Conservation (phyloP, 257 asterid genomes). For the Verbena officinalis region DNA sequence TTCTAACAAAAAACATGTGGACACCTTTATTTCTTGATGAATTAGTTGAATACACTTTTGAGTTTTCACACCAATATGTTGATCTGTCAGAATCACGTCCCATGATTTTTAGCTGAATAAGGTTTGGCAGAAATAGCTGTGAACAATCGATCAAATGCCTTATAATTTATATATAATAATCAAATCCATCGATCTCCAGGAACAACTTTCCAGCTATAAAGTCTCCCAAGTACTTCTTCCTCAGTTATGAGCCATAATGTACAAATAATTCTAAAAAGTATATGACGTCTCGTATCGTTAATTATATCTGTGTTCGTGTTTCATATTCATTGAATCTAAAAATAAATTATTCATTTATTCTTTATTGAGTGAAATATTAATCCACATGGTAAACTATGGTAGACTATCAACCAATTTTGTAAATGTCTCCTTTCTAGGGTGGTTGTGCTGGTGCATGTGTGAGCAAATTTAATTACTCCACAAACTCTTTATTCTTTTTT, state of each 20-base stretch:
- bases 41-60: no score
- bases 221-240: no score
- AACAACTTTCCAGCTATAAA: slow-evolving; percentile 46
- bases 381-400: neutral
- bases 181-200: slow-evolving; percentile 23
- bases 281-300: no score
- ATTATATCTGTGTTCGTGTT: no score
- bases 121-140: slow-evolving; percentile 29
- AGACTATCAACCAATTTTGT: neutral
- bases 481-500: neutral
- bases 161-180: neutral
- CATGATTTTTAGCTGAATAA: slow-evolving; percentile 32
- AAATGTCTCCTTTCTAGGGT: slow-evolving; percentile 28
- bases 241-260: no score
- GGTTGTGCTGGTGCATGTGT: slow-evolving; percentile 28
- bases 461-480: slow-evolving; percentile 13
- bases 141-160: neutral
- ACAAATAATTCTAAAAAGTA: no score
- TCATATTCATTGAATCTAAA: no score
- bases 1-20: no score
- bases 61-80: slow-evolving; percentile 6
- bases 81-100: slow-evolving; percentile 26
- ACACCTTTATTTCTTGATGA: no score
- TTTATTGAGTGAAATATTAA: no score
- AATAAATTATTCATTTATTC: no score